Base-by-base conservation (phyloP, 2,329 filamentous ascomycete species). In the Neonectria punicea region DNA sequence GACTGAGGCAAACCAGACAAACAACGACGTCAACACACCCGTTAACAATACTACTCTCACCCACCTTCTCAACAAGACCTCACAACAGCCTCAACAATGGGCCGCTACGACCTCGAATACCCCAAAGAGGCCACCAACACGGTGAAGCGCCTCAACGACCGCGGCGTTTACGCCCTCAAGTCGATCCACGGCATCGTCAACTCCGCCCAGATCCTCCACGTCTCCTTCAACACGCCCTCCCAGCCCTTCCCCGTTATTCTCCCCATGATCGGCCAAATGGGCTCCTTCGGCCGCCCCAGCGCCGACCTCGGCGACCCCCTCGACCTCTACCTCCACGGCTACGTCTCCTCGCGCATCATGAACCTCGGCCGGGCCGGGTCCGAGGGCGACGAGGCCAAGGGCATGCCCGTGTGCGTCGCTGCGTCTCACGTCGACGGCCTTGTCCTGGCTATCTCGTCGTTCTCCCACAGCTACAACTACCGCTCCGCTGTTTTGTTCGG, bases 221-320 rank as follows among this genome's bases (percentile, higher is more conserved):
- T 97, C 73, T 93, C 93, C 68, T 97, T 97, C 84, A 87, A 85
- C 55, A 80, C 85, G 5, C 82, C 85, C 0, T 80, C 83, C 49
- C 87, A 89, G 58, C 90, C 91, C 1, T 96, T 94, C 75, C 93
- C 93, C 4, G 87, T 89, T 56, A 90, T 91, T 58, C 85, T 97
- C 2, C 93, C 93, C 66, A 95, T 97, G 93, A 92, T 97, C 73
- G 93, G 92, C 56, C 89, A 92, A 72, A 92, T 96, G 85, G 92
- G 89, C 13, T 92, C 89, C 25, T 96, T 90, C 76, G 83, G 84
- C 9, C 80, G 82, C 0, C 90, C 90, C 5, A 89, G 86, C 58
- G 84, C 88, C 16, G 83, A 84, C 57, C 78, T 86, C 18, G 84
- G 86, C 55, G 89, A 93, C 69, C 88, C 90, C 0, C 83, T 93